Percentiles rank a stretch among this genome's conserved stretches.
Conservation (phyloP, 163 green algal species). For the Smithsoniella earleae region DNA sequence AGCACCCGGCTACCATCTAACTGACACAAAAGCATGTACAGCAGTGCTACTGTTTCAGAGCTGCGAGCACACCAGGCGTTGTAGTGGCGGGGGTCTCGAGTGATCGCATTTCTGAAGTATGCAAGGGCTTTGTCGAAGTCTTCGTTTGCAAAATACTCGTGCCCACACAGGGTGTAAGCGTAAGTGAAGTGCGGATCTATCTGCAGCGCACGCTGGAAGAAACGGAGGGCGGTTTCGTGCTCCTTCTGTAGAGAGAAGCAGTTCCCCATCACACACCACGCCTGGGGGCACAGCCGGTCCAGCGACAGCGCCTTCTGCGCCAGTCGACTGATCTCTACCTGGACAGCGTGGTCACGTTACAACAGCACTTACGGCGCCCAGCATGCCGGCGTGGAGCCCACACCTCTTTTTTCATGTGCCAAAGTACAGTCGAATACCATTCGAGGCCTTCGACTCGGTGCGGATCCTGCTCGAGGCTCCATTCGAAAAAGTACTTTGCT, state of each 20-base stretch:
- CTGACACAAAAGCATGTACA: neutral
- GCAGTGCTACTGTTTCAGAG: neutral
- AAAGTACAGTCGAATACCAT: constrained; percentile 85
- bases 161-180: constrained; percentile 76
- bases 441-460: constrained; percentile 68
- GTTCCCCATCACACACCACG: constrained; percentile 88
- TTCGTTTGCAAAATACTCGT: constrained; percentile 86
- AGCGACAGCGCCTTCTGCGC: constrained; percentile 67
- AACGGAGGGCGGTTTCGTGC: constrained; percentile 71
- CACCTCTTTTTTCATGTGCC: constrained; percentile 79
- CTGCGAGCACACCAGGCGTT: constrained; percentile 70
- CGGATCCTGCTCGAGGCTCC: constrained; percentile 31
- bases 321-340: constrained; percentile 69
- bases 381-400: too few species aligned
- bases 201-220: constrained; percentile 83
- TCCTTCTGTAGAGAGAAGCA: constrained; percentile 86
- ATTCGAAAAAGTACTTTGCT: constrained; percentile 62
- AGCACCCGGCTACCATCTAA: too few species aligned
- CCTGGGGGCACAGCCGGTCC: constrained; percentile 68
- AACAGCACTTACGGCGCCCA: too few species aligned
- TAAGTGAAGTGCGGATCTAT: constrained; percentile 47
- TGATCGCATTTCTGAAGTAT: constrained; percentile 81
- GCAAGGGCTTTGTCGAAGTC: constrained; percentile 74
- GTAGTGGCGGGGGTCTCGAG: constrained; percentile 83
- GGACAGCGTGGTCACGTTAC: too few species aligned